phyloP scores from a whole-genome alignment of 1,284 basidiomycete species.

The Ceratobasidium sp. region DNA sequence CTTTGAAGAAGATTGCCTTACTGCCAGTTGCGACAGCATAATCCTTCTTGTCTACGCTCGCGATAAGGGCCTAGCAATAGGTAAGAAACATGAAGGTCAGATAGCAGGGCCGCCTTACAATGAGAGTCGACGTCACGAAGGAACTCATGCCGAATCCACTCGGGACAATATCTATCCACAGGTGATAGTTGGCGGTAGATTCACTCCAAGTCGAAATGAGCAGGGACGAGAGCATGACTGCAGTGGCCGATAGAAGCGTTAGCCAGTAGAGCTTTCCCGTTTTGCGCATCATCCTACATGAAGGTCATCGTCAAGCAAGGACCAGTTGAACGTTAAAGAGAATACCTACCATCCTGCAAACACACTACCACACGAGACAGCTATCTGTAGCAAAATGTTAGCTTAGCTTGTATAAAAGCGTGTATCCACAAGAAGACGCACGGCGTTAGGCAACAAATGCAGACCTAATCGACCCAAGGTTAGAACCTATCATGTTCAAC shows the following conservation, averaged over 20 bases:
- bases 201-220: slow-evolving; percentile 66
- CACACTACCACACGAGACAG: slow-evolving; percentile 80
- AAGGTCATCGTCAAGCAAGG: neutral
- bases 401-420: neutral
- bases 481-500: neutral
- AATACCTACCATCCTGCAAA: slow-evolving; percentile 76
- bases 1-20: slow-evolving; percentile 54
- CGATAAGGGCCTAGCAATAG: slow-evolving; percentile 76
- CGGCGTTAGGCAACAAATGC: slow-evolving; percentile 44
- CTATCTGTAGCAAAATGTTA: slow-evolving; percentile 55
- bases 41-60: slow-evolving; percentile 78
- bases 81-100: slow-evolving; percentile 41
- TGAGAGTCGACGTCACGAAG: slow-evolving; percentile 81
- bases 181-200: slow-evolving; percentile 63
- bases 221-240: slow-evolving; percentile 62
- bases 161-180: slow-evolving; percentile 79
- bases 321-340: neutral
- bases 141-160: slow-evolving; percentile 84
- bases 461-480: neutral
- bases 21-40: slow-evolving; percentile 87
- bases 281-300: slow-evolving; percentile 62
- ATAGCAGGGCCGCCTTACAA: slow-evolving; percentile 57
- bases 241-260: slow-evolving; percentile 63
- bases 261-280: slow-evolving; percentile 82
- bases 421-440: neutral